Conservation (phyloP, 371 early-diverging fungal genomes). For the Saksenaea vasiformis region DNA sequence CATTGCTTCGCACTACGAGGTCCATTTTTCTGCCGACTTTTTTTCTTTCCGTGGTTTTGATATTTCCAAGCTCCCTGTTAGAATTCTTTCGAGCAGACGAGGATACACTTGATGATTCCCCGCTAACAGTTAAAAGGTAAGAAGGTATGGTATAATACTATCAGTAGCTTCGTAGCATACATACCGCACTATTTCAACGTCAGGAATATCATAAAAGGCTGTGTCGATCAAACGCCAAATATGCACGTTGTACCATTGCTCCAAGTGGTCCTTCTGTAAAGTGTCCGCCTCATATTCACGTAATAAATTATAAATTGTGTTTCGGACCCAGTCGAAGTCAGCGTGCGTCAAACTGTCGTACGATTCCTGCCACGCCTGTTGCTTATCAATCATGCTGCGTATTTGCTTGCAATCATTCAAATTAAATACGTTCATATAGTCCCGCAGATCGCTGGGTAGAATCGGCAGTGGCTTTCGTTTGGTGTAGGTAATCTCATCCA, state of each 20-base stretch:
- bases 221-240: slow-evolving; percentile 4
- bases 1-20: background rate
- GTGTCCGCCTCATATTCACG: background rate
- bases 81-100: background rate
- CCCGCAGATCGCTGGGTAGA: too few species aligned
- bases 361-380: too few species aligned
- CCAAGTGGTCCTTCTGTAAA: background rate
- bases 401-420: too few species aligned
- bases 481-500: too few species aligned
- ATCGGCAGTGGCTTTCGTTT: too few species aligned
- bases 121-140: background rate
- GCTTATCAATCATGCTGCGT: too few species aligned
- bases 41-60: background rate
- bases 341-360: too few species aligned
- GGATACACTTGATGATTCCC: background rate
- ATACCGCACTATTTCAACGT: background rate
- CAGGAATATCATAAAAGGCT: background rate
- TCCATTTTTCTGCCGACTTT: background rate
- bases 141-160: background rate
- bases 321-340: background rate
- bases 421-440: too few species aligned
- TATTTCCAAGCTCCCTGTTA: too few species aligned
- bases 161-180: background rate
- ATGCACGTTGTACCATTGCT: slow-evolving; percentile 1
- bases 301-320: background rate